phyloP scores from a whole-genome alignment of 257 asterid species.

The Salvia hispanica region DNA sequence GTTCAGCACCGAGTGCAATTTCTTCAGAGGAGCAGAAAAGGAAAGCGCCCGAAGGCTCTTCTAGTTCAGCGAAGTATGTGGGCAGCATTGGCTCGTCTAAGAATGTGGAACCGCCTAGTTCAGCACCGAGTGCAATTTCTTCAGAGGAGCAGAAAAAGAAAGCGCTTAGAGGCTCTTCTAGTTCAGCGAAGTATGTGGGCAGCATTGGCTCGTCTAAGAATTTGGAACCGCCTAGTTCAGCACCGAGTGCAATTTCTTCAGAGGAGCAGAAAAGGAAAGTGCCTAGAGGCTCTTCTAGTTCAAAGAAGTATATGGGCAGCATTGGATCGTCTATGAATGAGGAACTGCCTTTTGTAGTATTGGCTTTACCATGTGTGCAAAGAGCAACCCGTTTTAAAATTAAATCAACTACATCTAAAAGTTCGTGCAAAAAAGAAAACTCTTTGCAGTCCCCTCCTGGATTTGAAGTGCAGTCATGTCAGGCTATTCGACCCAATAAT shows the following conservation, averaged over 20 bases:
- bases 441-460: conserved; percentile 36
- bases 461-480: conserved; percentile 31
- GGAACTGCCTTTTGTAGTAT: conserved; percentile 48
- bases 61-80: conserved; percentile 33
- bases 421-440: conserved; percentile 41
- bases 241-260: conserved; percentile 30
- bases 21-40: conserved; percentile 46
- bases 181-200: conserved; percentile 35
- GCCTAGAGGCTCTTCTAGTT: conserved; percentile 30
- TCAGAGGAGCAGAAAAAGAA: conserved; percentile 46
- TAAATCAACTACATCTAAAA: conserved; percentile 35
- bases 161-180: conserved; percentile 32
- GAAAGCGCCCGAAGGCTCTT: conserved; percentile 27
- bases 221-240: conserved; percentile 42
- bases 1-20: conserved; percentile 29
- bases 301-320: conserved; percentile 34
- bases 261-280: conserved; percentile 48
- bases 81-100: conserved; percentile 37
- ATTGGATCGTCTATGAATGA: conserved; percentile 37
- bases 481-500: conserved; percentile 33
- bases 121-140: conserved; percentile 32
- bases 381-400: conserved; percentile 31
- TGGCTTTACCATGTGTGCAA: conserved; percentile 52
- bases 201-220: conserved; percentile 36
- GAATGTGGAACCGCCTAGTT: conserved; percentile 42